A percentile compares a stretch with the other conserved stretches of the same genome.
These are phyloP conservation scores for Dissoconium aciculare DNA, from an alignment of 2,329 filamentous ascomycete genomes.

Conservation along the genomic window DNA sequence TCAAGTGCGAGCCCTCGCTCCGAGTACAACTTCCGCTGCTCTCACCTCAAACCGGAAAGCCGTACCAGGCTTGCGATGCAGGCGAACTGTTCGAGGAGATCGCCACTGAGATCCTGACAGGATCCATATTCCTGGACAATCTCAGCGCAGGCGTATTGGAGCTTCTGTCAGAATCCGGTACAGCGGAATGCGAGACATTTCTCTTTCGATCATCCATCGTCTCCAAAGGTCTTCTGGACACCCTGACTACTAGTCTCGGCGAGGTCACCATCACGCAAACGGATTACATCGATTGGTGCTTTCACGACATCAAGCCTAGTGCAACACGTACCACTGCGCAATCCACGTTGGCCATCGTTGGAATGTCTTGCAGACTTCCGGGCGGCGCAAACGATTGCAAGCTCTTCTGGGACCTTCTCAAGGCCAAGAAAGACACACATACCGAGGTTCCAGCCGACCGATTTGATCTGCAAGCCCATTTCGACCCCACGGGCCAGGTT, in stretches of 20 bases:
- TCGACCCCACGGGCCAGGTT: constrained; percentile 7
- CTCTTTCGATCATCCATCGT: too few species aligned
- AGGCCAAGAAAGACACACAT: constrained; percentile 7
- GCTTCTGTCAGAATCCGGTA: too few species aligned
- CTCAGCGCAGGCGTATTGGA: constrained; percentile 17
- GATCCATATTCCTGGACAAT: constrained; percentile 18
- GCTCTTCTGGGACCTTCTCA: constrained; percentile 10
- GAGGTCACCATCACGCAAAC: too few species aligned
- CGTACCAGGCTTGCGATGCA: constrained; percentile 16
- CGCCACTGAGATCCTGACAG: constrained; percentile 13
- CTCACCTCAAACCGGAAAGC: constrained; percentile 21
- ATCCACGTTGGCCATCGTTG: constrained; percentile 10
- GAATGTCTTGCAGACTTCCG: constrained; percentile 8
- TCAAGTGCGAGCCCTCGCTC: constrained; percentile 2
- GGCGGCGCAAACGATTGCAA: constrained; percentile 4
- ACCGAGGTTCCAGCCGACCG: constrained; percentile 6
- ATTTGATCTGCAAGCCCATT: constrained; percentile 9
- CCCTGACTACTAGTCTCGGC: too few species aligned
- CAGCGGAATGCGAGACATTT: too few species aligned
- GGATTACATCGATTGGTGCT: too few species aligned
- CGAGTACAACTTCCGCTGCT: constrained; percentile 11
- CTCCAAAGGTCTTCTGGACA: too few species aligned
- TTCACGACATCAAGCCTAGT: too few species aligned
- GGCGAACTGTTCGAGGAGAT: constrained; percentile 12
- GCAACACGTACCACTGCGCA: too few species aligned